phyloP scores from a whole-genome alignment of 208 protist genomes.

The Tritrichomonas foetus region DNA sequence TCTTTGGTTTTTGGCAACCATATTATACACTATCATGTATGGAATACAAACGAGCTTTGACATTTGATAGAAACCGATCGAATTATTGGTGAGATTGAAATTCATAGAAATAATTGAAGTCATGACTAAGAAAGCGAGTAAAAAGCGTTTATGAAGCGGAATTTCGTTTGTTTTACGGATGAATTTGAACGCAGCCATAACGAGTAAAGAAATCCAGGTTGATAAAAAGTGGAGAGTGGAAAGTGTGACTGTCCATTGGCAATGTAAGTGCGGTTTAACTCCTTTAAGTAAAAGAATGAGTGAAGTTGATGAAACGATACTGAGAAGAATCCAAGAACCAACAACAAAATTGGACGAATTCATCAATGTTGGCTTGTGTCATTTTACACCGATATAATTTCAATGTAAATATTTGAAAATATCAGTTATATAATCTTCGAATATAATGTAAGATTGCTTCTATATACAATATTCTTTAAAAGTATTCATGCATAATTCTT shows the following conservation, averaged over 20 bases:
- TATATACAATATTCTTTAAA: no score
- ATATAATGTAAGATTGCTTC: no score
- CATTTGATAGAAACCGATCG: slow-evolving; percentile 51
- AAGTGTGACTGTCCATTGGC: neutral
- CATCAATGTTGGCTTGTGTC: no score
- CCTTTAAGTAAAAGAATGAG: neutral
- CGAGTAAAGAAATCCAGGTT: neutral
- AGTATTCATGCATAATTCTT: no score
- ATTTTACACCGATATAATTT: no score
- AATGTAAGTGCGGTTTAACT: neutral
- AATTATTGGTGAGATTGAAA: slow-evolving; percentile 41
- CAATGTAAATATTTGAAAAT: no score
- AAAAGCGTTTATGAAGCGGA: neutral
- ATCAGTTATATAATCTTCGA: no score
- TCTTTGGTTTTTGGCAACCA: neutral
- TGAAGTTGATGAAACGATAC: slow-evolving; percentile 23
- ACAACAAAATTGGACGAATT: no score
- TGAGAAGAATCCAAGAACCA: neutral
- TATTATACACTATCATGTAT: slow-evolving; percentile 42
- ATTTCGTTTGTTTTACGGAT: neutral
- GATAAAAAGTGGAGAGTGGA: slow-evolving; percentile 1
- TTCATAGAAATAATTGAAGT: slow-evolving; percentile 14
- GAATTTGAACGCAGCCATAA: neutral
- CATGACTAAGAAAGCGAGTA: neutral
- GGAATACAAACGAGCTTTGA: slow-evolving; percentile 49